phyloP scores from a whole-genome alignment of 169 alveolate genomes.

The Plasmodium inui region DNA sequence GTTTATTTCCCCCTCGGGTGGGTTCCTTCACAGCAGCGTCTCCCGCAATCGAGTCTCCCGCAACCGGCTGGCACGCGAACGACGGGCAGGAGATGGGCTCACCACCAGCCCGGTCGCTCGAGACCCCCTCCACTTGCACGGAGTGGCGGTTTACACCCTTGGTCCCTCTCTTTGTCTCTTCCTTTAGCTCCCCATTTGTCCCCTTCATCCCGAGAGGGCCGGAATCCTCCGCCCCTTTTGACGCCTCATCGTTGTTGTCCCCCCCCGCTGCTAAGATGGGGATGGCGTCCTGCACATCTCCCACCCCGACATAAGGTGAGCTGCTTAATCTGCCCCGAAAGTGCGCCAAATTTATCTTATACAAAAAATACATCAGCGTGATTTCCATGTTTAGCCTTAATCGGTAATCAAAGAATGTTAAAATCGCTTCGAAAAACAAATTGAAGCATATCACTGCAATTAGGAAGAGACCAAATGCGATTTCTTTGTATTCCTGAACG shows the following conservation, averaged over 20 bases:
- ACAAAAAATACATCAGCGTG: conserved; percentile 28
- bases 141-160: background rate
- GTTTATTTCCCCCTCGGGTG: too few relatives aligned
- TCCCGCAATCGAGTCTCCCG: background rate
- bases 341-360: conserved; percentile 13
- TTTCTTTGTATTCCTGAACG: background rate
- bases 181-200: too few relatives aligned
- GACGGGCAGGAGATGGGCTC: background rate
- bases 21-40: background rate
- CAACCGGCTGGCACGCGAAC: background rate
- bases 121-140: background rate
- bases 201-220: too few relatives aligned
- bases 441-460: background rate
- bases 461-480: background rate
- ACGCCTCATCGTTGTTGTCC: background rate
- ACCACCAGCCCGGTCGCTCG: background rate
- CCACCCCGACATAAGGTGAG: background rate
- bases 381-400: conserved; percentile 27
- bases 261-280: background rate
- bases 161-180: too few relatives aligned
- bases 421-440: conserved; percentile 17
- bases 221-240: background rate
- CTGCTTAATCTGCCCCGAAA: background rate
- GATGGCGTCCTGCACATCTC: background rate
- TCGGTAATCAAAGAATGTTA: background rate